Base-by-base conservation (phyloP, 1,284 basidiomycete genomes). In the Austroboletus niveus region DNA sequence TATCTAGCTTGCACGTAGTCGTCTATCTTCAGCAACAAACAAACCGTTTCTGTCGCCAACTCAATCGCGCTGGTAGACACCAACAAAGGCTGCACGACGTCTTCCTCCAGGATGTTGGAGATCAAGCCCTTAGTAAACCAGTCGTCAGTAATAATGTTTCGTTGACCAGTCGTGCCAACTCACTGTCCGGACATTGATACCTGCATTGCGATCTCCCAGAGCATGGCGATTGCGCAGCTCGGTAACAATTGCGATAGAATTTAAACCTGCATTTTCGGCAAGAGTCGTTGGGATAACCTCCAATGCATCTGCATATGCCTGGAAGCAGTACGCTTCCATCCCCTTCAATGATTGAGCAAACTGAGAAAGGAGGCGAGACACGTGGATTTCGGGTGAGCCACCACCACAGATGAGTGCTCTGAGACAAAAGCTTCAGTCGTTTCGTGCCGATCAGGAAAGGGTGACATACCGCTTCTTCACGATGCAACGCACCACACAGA, bases 281-380 rank as follows among this genome's bases (percentile, higher is more conserved):
- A 99, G 80, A 0, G 97, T 99, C 4, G 92, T 98, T 3, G 97
- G 97, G 60, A 99, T 98, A 55, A 99, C 89, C 73, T 99, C 97
- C 52, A 99, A 82, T 6, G 97, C 94, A 68, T 99, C 97, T 35
- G 97, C 94, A 64, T 94, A 99, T 4, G 95, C 95, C 68, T 97
- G 92, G 86, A 96, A 98, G 72, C 97, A 98, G 74, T 99, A 99
- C 8, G 95, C 92, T 73, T 99, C 95, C 89, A 98, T 98, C 48
- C 97, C 96, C 72, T 91, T 97, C 60, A 99, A 81, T 1, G 94
- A 91, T 62, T 97, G 93, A 6, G 95, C 88, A 65, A 97, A 85
- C 70, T 98, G 92, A 5, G 93, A 88, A 36, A 99, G 80, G 57
- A 92, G 76, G 39, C 95, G 85, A n/a, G 97, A 98, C 48, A 98